Percentiles rank a stretch among this genome's conserved stretches.
Conservation (phyloP, 2,329 filamentous ascomycete species). For the Leptographium lundbergii region DNA sequence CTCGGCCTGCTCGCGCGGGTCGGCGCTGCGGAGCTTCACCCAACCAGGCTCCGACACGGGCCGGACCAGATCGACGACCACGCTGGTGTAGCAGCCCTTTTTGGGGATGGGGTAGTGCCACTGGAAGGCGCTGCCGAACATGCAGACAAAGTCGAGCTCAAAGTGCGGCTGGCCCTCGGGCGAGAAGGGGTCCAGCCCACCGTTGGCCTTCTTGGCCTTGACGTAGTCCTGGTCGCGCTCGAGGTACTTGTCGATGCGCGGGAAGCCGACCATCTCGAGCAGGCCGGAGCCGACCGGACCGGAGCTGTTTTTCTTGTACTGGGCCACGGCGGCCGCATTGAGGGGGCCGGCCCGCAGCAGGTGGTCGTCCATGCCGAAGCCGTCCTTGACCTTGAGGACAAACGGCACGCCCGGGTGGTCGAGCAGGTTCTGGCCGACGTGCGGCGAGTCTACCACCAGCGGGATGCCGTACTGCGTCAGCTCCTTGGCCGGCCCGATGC, state of each 20-base stretch:
- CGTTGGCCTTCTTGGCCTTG: constrained; percentile 26
- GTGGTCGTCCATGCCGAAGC: constrained; percentile 25
- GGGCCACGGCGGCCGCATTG: constrained; percentile 20
- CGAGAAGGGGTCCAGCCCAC: constrained; percentile 38
- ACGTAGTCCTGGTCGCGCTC: constrained; percentile 34
- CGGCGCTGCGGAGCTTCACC: constrained; percentile 40
- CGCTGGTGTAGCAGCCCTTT: constrained; percentile 38
- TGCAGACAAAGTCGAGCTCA: constrained; percentile 47
- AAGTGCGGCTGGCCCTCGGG: constrained; percentile 47
- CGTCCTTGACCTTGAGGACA: constrained; percentile 31
- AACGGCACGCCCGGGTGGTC: constrained; percentile 46
- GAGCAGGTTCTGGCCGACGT: constrained; percentile 52
- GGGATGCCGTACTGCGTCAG: constrained; percentile 41
- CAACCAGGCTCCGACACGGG: constrained; percentile 32
- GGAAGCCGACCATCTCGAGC: constrained; percentile 41
- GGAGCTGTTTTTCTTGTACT: constrained; percentile 24
- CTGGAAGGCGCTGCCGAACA: constrained; percentile 39
- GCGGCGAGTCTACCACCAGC: constrained; percentile 40
- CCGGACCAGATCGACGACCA: constrained; percentile 36
- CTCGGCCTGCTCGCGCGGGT: constrained; percentile 44
- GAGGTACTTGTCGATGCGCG: constrained; percentile 41
- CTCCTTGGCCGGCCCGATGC: constrained; percentile 44
- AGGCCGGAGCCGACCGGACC: constrained; percentile 23
- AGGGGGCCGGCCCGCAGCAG: constrained; percentile 24
- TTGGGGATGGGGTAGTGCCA: constrained; percentile 30